Conservation (phyloP, 176 grass and related monocot genomes). For the Aechmea fasciata region DNA sequence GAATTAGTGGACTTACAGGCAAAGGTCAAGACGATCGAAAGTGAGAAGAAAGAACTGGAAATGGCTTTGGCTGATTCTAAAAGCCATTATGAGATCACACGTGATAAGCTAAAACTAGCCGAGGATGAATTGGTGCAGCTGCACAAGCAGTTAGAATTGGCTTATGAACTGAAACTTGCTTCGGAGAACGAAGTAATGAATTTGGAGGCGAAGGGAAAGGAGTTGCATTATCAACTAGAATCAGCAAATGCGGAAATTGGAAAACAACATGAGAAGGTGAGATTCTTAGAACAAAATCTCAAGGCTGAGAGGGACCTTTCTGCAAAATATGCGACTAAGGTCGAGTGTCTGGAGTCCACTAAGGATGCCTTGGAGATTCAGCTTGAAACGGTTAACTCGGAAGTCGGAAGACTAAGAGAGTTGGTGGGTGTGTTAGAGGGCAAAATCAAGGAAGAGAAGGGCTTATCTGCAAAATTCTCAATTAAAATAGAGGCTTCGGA, state of each 20-base stretch:
- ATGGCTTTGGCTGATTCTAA: slow-evolving; percentile 44
- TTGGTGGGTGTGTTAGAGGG: slow-evolving; percentile 39
- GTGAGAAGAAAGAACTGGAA: slow-evolving; percentile 55
- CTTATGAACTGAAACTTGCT: slow-evolving; percentile 38
- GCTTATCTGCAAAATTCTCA: slow-evolving; percentile 37
- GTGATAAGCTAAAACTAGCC: slow-evolving; percentile 32
- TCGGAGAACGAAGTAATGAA: slow-evolving; percentile 32
- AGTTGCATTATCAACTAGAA: slow-evolving; percentile 52
- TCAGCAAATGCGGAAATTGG: slow-evolving; percentile 29
- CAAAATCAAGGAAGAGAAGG: slow-evolving; percentile 35
- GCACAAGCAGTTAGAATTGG: slow-evolving; percentile 49
- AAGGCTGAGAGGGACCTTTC: slow-evolving; percentile 41
- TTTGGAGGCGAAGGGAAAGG: slow-evolving; percentile 40
- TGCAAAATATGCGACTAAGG: slow-evolving; percentile 34
- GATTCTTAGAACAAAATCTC: slow-evolving; percentile 51
- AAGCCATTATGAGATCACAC: slow-evolving; percentile 39
- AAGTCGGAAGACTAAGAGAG: slow-evolving; percentile 36
- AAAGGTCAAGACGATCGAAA: slow-evolving; percentile 47
- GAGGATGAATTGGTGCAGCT: slow-evolving; percentile 54
- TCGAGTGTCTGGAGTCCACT: slow-evolving; percentile 35
- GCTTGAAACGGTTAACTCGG: slow-evolving; percentile 31
- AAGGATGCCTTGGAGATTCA: slow-evolving; percentile 47
- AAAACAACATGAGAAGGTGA: slow-evolving; percentile 36
- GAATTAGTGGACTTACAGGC: slow-evolving; percentile 29
- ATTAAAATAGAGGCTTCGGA: slow-evolving; percentile 26